Evolutionary conservation across 2,329 filamentous ascomycete species (phyloP), one percentile per base, ranked within the genome.

Genomic region (Diplodia corticola): DNA sequence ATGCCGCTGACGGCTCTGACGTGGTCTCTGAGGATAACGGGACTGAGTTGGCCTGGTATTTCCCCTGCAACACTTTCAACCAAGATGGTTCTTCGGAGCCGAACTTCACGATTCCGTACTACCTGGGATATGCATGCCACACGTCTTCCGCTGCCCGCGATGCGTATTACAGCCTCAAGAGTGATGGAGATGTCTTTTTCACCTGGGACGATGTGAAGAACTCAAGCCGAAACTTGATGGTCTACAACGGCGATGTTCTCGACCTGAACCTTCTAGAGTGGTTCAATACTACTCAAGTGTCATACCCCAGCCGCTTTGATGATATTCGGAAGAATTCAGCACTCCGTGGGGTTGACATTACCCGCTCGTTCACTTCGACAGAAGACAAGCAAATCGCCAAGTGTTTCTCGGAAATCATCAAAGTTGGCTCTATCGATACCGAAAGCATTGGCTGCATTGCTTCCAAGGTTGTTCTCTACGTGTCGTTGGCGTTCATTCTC

Each of bases 381-480:
- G 80, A 84, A 2, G 93, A 97, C 73, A 97, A 94, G 82, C 84
- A 88, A 70, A 84, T 94, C 59, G 93, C 91, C 13, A 87, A 92
- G 75, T 99, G 95, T 77, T 88, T 99, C 69, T 88, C 93, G 69
- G 89, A 99, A 73, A 96, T 96, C 69, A 92, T 97, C 85, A 96
- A 94, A 78, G 95, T 99, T 61, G 95, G 95, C 67, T 93, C 91
- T 13, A 90, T 99, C 68, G 96, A 99, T 74, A 98, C 95, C 0
- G 93, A 96, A 72, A 96, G 92, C 6, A 91, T 99, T 57, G 95
- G 95, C 17, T 99, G 95, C 80, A 99, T 99, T 76, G 95, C 95
- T 2, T 97, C 94, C 70, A 91, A 97, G 80, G 93, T 99, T 28
- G 95, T 99, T 3, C 88, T 99, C 50, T 99, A 99, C 75, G 89